phyloP scores from a whole-genome alignment of 2,329 filamentous ascomycete species.

The Pezicula neosporulosa region DNA sequence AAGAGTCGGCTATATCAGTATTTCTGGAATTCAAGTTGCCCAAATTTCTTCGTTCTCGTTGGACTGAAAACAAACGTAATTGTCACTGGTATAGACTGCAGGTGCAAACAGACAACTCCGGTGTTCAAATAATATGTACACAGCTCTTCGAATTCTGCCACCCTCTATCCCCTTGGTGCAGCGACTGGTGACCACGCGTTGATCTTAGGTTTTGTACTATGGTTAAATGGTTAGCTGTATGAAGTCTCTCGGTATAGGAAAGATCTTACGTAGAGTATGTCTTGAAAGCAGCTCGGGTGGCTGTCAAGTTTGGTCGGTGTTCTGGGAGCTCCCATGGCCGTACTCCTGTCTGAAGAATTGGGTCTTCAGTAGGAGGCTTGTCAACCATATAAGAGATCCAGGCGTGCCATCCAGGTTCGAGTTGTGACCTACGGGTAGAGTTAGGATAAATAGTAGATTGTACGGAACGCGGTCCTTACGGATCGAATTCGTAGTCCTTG shows the following conservation, averaged over 20 bases:
- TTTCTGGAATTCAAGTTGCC: too few relatives aligned
- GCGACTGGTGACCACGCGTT: slow-evolving; percentile 46
- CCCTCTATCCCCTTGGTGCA: slow-evolving; percentile 16
- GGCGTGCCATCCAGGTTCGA: slow-evolving; percentile 96
- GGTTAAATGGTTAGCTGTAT: slow-evolving; percentile 3
- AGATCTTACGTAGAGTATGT: slow-evolving; percentile 87
- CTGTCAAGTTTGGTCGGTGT: slow-evolving; percentile 71
- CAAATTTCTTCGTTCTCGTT: too few relatives aligned
- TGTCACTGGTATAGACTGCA: too few relatives aligned
- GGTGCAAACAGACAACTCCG: slow-evolving; percentile 5
- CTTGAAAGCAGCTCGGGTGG: slow-evolving; percentile 77
- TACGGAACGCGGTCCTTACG: slow-evolving; percentile 44
- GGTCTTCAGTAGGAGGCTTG: slow-evolving; percentile 76
- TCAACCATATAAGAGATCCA: slow-evolving; percentile 96
- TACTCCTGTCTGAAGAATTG: slow-evolving; percentile 61
- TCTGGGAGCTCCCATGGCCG: slow-evolving; percentile 74
- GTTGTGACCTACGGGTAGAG: slow-evolving; percentile 56
- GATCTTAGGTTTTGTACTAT: slow-evolving; percentile 51
- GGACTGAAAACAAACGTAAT: too few relatives aligned
- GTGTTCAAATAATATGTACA: slow-evolving; percentile 20
- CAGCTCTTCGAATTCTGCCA: slow-evolving; percentile 9
- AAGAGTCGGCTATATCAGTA: too few relatives aligned
- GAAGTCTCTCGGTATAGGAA: background rate
- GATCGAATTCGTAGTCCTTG: slow-evolving; percentile 79
- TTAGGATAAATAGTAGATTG: slow-evolving; percentile 5